These are phyloP conservation scores for Adansonia grandidieri DNA, from an alignment of 441 rosid genomes.

Conservation along the genomic window DNA sequence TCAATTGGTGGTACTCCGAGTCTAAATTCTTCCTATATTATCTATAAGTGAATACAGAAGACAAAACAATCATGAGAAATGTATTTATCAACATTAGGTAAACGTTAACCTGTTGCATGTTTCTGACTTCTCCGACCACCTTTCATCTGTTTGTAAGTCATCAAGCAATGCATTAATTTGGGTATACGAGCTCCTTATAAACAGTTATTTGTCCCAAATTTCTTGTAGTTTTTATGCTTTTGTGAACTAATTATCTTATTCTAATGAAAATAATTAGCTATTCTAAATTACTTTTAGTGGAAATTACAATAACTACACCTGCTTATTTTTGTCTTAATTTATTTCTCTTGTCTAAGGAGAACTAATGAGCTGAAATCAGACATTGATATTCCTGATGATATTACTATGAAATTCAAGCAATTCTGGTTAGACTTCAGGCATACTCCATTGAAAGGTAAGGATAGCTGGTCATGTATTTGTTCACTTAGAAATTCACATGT, in stretches of 20 bases:
- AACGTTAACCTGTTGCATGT: not conserved
- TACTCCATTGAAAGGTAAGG: constrained; percentile 77
- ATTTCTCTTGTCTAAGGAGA: constrained; percentile 54
- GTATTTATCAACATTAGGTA: not conserved
- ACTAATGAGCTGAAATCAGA: constrained; percentile 84
- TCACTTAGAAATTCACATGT: constrained; percentile 3
- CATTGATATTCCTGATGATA: constrained; percentile 65
- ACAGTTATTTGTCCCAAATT: constrained; percentile 12
- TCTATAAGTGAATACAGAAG: not conserved
- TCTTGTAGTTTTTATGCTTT: not conserved
- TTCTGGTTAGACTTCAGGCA: constrained; percentile 84
- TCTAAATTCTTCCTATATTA: not conserved
- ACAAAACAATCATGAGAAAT: not conserved
- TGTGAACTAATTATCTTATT: not conserved
- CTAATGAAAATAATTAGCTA: not conserved
- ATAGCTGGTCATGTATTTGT: constrained; percentile 3
- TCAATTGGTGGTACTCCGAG: not conserved
- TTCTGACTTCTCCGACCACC: not conserved
- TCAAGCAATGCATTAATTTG: not conserved
- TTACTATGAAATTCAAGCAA: constrained; percentile 66
- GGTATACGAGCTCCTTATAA: constrained; percentile 10
- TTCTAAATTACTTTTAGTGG: constrained; percentile 12
- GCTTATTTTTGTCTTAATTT: constrained; percentile 26
- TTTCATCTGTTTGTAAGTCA: constrained; percentile 13
- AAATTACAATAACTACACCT: constrained; percentile 9